phyloP scores from a whole-genome alignment of 768 basidiomycete species.

The Boletales sp. region DNA sequence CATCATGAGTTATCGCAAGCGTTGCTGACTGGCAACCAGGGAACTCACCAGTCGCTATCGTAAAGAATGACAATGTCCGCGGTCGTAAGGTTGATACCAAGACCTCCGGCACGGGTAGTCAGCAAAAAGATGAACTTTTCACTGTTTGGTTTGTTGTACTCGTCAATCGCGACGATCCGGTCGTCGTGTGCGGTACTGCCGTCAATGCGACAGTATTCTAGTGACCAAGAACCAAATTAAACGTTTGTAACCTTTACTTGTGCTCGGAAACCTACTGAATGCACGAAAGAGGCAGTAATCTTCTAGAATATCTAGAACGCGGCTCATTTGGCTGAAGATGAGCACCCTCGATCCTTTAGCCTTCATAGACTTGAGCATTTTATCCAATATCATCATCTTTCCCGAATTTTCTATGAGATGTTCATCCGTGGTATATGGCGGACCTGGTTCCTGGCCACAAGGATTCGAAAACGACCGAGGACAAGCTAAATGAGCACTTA shows the following conservation, averaged over 20 bases:
- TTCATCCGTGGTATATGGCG: constrained; percentile 97
- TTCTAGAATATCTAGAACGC: constrained; percentile 93
- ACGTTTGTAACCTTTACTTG: neutral
- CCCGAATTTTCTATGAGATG: constrained; percentile 92
- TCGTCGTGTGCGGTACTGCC: constrained; percentile 96
- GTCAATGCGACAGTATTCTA: constrained; percentile 96
- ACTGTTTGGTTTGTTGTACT: constrained; percentile 91
- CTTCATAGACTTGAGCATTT: constrained; percentile 82
- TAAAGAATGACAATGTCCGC: constrained; percentile 96
- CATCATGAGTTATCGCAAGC: neutral
- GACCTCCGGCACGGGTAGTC: constrained; percentile 93
- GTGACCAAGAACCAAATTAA: constrained; percentile 2
- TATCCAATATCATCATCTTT: constrained; percentile 98
- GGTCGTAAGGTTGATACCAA: constrained; percentile 94
- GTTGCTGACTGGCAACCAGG: neutral
- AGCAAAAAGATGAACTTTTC: constrained; percentile 97
- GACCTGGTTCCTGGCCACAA: constrained; percentile 80
- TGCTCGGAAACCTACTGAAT: constrained; percentile 59
- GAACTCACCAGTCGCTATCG: constrained; percentile 86
- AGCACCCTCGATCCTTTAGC: constrained; percentile 91
- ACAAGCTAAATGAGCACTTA: constrained; percentile 28
- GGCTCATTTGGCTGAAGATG: constrained; percentile 99
- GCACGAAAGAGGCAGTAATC: constrained; percentile 92
- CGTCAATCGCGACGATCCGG: constrained; percentile 92
- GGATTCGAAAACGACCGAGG: neutral